Percentiles rank a stretch among this genome's conserved stretches.
Evolutionary conservation across 2,329 filamentous ascomycete genomes (phyloP).

Genomic region (Talaromyces sp.): DNA sequence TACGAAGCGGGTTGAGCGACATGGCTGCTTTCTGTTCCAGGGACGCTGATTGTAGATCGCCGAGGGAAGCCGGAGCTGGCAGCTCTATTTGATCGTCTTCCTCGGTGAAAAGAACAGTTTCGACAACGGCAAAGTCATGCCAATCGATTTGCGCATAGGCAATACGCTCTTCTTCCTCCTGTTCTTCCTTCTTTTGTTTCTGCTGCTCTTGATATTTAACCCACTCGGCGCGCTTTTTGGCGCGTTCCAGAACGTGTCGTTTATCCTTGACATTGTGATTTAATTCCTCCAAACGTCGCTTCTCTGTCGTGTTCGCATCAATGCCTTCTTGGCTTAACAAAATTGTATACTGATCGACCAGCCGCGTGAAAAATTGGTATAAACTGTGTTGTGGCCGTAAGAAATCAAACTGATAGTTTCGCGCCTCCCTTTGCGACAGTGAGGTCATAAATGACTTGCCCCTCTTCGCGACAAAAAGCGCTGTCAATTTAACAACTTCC

Average conservation of each 20-base stretch:
- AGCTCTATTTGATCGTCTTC: slow-evolving; percentile 80
- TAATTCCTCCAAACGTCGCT: slow-evolving; percentile 67
- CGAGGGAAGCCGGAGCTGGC: slow-evolving; percentile 80
- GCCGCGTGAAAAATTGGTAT: slow-evolving; percentile 88
- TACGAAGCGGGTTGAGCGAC: slow-evolving; percentile 74
- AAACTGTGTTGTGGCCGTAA: slow-evolving; percentile 91
- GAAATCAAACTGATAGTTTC: slow-evolving; percentile 95
- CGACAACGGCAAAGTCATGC: slow-evolving; percentile 95
- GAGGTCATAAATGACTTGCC: slow-evolving; percentile 88
- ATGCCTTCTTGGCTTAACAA: slow-evolving; percentile 64
- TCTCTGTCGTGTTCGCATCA: slow-evolving; percentile 65
- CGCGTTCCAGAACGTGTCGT: slow-evolving; percentile 71
- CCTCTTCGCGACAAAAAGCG: slow-evolving; percentile 87
- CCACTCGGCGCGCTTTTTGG: slow-evolving; percentile 83
- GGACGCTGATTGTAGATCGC: slow-evolving; percentile 88
- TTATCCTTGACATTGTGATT: slow-evolving; percentile 72
- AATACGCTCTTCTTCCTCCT: slow-evolving; percentile 73
- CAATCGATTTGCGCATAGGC: slow-evolving; percentile 87
- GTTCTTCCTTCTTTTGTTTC: slow-evolving; percentile 82
- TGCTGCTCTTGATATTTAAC: slow-evolving; percentile 77
- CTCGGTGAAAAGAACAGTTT: slow-evolving; percentile 89
- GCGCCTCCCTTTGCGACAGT: slow-evolving; percentile 78
- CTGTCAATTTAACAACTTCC: slow-evolving; percentile 67
- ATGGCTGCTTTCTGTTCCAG: slow-evolving; percentile 92
- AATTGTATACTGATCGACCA: slow-evolving; percentile 89